These are phyloP conservation scores for Pyrenochaeta sp. DNA, from an alignment of 2,329 filamentous ascomycete genomes.

Conservation along the genomic window DNA sequence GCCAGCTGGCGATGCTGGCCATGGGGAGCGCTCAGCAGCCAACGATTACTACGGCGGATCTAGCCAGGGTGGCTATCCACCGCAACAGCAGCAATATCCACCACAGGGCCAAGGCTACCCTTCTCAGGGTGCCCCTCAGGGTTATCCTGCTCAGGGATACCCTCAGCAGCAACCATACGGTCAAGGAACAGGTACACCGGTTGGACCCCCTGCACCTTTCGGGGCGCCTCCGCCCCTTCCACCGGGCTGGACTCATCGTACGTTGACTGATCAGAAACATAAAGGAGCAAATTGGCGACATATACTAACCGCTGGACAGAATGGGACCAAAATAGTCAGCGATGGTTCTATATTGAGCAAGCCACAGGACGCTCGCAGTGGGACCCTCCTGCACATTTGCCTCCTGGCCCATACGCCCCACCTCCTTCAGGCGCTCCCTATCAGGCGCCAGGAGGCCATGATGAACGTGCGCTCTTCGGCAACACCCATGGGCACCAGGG, in stretches of 20 bases:
- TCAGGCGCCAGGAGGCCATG: constrained; percentile 28
- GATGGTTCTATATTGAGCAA: constrained; percentile 72
- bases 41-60: constrained; percentile 28
- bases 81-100: constrained; percentile 30
- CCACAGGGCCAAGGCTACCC: constrained; percentile 24
- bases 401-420: constrained; percentile 44
- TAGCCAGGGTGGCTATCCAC: constrained; percentile 25
- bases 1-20: constrained; percentile 23
- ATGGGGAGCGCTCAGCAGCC: constrained; percentile 30
- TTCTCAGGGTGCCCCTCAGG: constrained; percentile 13
- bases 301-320: constrained; percentile 32
- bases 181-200: constrained; percentile 34
- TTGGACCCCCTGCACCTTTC: constrained; percentile 43
- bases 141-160: constrained; percentile 37
- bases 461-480: constrained; percentile 41
- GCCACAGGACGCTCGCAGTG: constrained; percentile 70
- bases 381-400: constrained; percentile 62
- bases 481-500: constrained; percentile 37
- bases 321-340: constrained; percentile 68
- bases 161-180: constrained; percentile 16
- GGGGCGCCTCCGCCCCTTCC: constrained; percentile 62
- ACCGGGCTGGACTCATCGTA: constrained; percentile 65
- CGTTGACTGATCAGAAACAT: no score
- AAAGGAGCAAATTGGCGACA: no score
- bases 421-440: constrained; percentile 40